phyloP scores from a whole-genome alignment of 257 asterid genomes.

The Coffea canephora region DNA sequence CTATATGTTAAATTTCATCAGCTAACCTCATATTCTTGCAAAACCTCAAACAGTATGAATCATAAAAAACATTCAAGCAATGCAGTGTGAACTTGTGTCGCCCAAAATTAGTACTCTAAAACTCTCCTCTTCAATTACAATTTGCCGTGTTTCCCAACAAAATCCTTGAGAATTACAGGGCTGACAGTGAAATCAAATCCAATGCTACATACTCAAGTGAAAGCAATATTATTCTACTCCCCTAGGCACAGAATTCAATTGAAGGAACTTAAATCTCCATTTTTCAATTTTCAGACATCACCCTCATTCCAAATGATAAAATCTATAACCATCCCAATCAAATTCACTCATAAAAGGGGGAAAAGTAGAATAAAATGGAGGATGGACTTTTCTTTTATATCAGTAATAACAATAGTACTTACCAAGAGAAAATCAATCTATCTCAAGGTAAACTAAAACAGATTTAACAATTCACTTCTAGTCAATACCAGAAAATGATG shows the following conservation, averaged over 20 bases:
- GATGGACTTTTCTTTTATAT: neutral
- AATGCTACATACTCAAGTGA: neutral
- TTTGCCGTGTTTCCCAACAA: neutral
- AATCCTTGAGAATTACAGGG: neutral
- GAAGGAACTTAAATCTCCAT: neutral
- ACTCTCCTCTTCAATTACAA: neutral
- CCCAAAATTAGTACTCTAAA: no score
- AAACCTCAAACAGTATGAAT: neutral
- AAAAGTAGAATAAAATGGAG: neutral
- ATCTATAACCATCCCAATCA: neutral
- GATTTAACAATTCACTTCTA: neutral
- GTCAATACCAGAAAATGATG: neutral
- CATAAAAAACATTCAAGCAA: neutral
- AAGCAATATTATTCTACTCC: neutral
- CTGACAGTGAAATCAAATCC: neutral
- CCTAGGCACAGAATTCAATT: neutral
- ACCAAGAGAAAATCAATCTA: neutral
- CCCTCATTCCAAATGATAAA: neutral
- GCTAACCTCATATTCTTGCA: no score
- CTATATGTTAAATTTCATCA: neutral
- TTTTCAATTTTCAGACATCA: neutral
- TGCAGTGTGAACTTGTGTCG: neutral
- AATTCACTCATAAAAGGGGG: neutral
- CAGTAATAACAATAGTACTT: neutral
- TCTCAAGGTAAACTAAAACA: neutral